Evolutionary conservation across 2,329 filamentous ascomycete species (phyloP), one percentile per base, ranked within the genome.

Genomic region (Penicillium vulpinum): DNA sequence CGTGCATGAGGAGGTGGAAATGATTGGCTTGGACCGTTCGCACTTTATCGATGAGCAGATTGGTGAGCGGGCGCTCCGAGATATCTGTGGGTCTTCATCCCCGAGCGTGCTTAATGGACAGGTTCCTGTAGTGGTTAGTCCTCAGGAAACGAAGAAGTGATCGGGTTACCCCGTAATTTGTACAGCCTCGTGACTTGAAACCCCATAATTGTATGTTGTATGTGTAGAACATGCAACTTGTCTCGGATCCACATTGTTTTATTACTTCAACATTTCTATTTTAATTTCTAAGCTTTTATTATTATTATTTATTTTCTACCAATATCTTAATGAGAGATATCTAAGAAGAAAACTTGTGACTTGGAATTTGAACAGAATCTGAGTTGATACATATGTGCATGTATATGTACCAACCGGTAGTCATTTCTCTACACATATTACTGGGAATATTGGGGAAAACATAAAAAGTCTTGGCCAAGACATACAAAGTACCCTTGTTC

Each of bases 11-110:
- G 81, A 84, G 65, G 79, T 74, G 4, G 82, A 85, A 70, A 81
- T 82, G 73, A 75, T 80, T 51, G 83, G 83, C 18, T 67, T 85
- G 28, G 83, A 85, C 62, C 62, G 78, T 6, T 78, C 83, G 38
- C 80, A 84, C 65, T 84, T 85, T 70, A 75, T 80, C 40, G 81
- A 84, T 45, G 82, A 84, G 72, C 78, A 82, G 70, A 83, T 85
- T 66, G 80, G 80, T 15, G 80, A 82, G 56, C 81, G 80, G 75
- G 77, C 68, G 31, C 69, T 80, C 47, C 22, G 67, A 73, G 54
- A 62, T 48, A 41, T 57, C 6, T 46, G 50, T 28, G 55, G 45
- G 54, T 52, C 59, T 44, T 56, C 56, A 13, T 55, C 60, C 35
- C 46, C 53, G n/a, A 62, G 61, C 35, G 36, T 62, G n/a, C 48